phyloP scores from a whole-genome alignment of 768 basidiomycete genomes.

The Tylopilus sp. region DNA sequence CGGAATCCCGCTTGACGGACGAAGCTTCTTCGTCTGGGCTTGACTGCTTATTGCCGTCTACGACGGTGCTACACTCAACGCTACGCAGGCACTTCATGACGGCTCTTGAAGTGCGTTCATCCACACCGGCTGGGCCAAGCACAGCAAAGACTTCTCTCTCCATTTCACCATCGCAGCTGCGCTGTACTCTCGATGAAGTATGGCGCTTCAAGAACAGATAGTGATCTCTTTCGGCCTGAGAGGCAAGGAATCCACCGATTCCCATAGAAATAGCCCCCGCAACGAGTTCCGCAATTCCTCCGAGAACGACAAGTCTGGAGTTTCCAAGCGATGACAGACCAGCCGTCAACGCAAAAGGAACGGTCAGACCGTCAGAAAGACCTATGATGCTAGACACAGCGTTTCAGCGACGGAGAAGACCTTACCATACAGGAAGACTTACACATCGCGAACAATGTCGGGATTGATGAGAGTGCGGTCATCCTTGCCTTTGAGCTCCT shows the following conservation, averaged over 20 bases:
- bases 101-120: conserved; percentile 71
- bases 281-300: conserved; percentile 93
- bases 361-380: conserved; percentile 86
- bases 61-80: conserved; percentile 48
- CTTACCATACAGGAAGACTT: conserved; percentile 23
- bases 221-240: conserved; percentile 95
- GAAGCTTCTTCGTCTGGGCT: conserved; percentile 53
- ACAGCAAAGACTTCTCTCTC: conserved; percentile 91
- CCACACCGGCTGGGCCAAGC: conserved; percentile 86
- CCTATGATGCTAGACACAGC: conserved; percentile 66
- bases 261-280: conserved; percentile 98
- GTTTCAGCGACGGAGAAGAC: background rate
- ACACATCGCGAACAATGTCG: conserved; percentile 86
- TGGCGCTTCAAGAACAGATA: conserved; percentile 76
- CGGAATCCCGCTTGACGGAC: conserved; percentile 61
- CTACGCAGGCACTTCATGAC: conserved; percentile 76
- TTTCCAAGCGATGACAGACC: conserved; percentile 87
- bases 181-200: conserved; percentile 77
- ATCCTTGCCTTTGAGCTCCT: conserved; percentile 77
- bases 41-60: conserved; percentile 14
- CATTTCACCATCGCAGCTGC: conserved; percentile 92
- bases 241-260: conserved; percentile 95
- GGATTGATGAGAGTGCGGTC: conserved; percentile 82
- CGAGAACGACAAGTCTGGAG: conserved; percentile 88
- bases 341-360: conserved; percentile 88